Evolutionary conservation across 768 basidiomycete species (phyloP), one percentile per base, ranked within the genome.

Genomic region (Pholiota molesta): DNA sequence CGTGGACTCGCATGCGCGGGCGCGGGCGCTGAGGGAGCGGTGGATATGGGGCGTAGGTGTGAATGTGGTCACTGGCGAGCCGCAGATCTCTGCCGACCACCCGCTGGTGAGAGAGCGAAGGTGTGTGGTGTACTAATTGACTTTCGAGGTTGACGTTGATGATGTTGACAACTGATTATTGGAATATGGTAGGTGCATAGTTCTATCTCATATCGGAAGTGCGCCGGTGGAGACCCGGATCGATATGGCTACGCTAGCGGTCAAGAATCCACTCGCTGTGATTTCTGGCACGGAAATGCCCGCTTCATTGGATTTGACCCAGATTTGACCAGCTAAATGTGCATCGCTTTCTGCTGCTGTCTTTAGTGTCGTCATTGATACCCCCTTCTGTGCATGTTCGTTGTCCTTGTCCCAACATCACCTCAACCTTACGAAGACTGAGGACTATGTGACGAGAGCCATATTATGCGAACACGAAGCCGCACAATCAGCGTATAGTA

Each of bases 11-110:
- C 86, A 91, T 52, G 97, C 96, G 13, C 81, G 99, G 9, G 91
- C 90, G 2, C 85, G 81, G 62, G 97, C 96, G 2, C 75, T 99
- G 45, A 72, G 78, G 51, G 86, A 90, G 62, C 83, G 83, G 2
- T 88, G 89, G 86, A 91, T 99, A 23, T 96, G 90, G 83, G 95
- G 88, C 23, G 97, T 97, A 0, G 97, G 94, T 0, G 68, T 99
- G 11, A 97, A 99, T 73, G 97, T 99, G 37, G 87, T 98, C 7
- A 93, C 95, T 65, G 95, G 95, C 19, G 96, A 99, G 72, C 96
- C 96, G 0, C 74, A 88, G 49, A 80, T 99, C 28, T 67, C 75
- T 0, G 72, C 76, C 2, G 88, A 91, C 63, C 95, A 99, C 71
- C 89, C 91, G 3, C 74, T 99, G 52, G 86, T 97, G 49, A 86